phyloP scores from a whole-genome alignment of 345 rosid species.

The Eucalyptus cloeziana region DNA sequence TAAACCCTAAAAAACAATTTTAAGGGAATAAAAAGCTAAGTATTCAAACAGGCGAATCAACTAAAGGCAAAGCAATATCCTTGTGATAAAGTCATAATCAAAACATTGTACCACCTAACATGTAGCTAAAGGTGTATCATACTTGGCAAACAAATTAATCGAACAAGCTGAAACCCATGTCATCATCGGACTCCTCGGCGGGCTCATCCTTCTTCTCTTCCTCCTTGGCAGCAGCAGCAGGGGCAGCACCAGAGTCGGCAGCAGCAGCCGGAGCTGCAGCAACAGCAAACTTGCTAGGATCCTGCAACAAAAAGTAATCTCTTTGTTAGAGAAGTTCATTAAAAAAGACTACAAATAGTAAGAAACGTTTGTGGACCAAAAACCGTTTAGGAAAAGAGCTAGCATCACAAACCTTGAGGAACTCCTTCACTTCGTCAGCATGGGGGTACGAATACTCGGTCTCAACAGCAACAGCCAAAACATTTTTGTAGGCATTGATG shows the following conservation, averaged over 20 bases:
- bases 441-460: constrained; percentile 71
- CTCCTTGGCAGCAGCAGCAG: constrained; percentile 30
- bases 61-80: not conserved
- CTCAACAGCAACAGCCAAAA: constrained; percentile 52
- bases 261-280: constrained; percentile 29
- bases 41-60: not conserved
- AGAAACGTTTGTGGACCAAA: not conserved
- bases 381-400: not conserved
- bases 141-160: constrained; percentile 19
- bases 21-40: not conserved
- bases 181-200: constrained; percentile 79
- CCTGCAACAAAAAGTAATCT: constrained; percentile 15
- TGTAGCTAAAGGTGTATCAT: not conserved
- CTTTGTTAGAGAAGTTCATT: not conserved
- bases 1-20: not conserved
- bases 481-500: constrained; percentile 82
- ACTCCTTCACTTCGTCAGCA: constrained; percentile 86
- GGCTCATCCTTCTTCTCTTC: constrained; percentile 77
- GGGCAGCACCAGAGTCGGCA: constrained; percentile 6
- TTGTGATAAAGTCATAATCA: not conserved
- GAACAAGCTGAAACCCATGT: constrained; percentile 79
- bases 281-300: constrained; percentile 70
- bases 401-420: constrained; percentile 32
- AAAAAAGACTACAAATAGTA: not conserved
- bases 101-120: not conserved